These are phyloP conservation scores for Xerocomus potaroensis DNA, from an alignment of 768 basidiomycete species.

Conservation along the genomic window DNA sequence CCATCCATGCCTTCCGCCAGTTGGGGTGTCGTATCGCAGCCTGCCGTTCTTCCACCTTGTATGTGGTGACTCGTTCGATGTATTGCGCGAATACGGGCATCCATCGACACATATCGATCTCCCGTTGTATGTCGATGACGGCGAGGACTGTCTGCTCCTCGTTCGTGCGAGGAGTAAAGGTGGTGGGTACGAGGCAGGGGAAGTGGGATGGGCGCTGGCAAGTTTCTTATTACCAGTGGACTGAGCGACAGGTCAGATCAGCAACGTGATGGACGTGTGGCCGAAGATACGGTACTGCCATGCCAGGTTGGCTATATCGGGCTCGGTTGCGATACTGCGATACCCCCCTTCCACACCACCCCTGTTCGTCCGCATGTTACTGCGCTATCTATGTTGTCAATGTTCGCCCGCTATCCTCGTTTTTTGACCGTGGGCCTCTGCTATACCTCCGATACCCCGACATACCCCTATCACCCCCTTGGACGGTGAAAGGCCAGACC, in stretches of 20 bases:
- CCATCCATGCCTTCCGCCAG: conserved; percentile 63
- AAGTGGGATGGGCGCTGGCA: conserved; percentile 77
- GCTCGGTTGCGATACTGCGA: conserved; percentile 15
- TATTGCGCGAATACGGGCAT: conserved; percentile 75
- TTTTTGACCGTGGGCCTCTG: neutral
- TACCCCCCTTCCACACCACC: neutral
- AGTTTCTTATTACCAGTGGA: conserved; percentile 71
- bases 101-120: conserved; percentile 69
- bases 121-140: conserved; percentile 75
- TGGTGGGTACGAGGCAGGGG: conserved; percentile 30
- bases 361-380: neutral
- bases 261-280: conserved; percentile 3
- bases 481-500: conserved; percentile 5
- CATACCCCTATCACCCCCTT: conserved; percentile 2
- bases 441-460: neutral
- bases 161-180: conserved; percentile 46
- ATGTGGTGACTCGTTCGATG: conserved; percentile 58
- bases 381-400: conserved; percentile 17
- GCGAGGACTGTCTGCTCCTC: conserved; percentile 70
- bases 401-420: neutral
- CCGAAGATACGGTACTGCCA: conserved; percentile 1
- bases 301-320: conserved; percentile 1
- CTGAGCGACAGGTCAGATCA: conserved; percentile 13
- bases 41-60: conserved; percentile 75
- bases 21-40: conserved; percentile 60